A percentile compares a stretch with the other conserved stretches of the same genome.
phyloP scores from a whole-genome alignment of 371 early-diverging fungal species.

The Mortierella sp. region DNA sequence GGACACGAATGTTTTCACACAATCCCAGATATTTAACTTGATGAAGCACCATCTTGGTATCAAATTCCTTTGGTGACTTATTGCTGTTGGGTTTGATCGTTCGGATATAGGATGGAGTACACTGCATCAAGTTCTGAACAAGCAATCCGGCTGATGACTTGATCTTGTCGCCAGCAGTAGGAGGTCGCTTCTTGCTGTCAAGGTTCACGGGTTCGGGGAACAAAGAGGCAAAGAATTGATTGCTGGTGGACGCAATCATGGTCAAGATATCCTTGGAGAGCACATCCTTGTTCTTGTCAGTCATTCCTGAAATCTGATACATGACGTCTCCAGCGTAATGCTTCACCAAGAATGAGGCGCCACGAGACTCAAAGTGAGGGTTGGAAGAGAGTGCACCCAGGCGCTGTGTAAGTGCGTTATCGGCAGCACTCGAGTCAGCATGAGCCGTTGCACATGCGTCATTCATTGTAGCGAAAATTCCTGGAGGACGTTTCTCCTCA shows the following conservation, averaged over 20 bases:
- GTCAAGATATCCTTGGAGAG: conserved; percentile 90
- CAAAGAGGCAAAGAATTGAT: conserved; percentile 70
- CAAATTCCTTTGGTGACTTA: conserved; percentile 91
- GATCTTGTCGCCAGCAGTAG: conserved; percentile 88
- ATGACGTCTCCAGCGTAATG: conserved; percentile 98
- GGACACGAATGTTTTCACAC: conserved; percentile 97
- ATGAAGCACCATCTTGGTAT: conserved; percentile 91
- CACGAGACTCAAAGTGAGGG: conserved; percentile 84
- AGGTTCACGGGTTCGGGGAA: conserved; percentile 93
- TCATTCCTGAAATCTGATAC: conserved; percentile 96
- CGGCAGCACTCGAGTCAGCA: conserved; percentile 89
- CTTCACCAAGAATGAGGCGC: conserved; percentile 82
- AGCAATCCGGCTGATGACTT: conserved; percentile 73
- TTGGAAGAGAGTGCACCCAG: conserved; percentile 74
- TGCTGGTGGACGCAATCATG: conserved; percentile 77
- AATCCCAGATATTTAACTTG: conserved; percentile 97
- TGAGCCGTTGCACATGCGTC: conserved; percentile 95
- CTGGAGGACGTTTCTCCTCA: conserved; percentile 94
- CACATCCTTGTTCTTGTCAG: conserved; percentile 98
- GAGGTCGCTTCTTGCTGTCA: conserved; percentile 89
- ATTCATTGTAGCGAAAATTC: conserved; percentile 93
- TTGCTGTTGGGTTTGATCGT: conserved; percentile 99
- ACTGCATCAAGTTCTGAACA: conserved; percentile 93
- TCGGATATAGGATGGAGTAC: conserved; percentile 98
- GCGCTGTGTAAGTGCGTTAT: conserved; percentile 87